Evolutionary conservation across 2,329 filamentous ascomycete genomes (phyloP).

Genomic region (Epichloe baconii): DNA sequence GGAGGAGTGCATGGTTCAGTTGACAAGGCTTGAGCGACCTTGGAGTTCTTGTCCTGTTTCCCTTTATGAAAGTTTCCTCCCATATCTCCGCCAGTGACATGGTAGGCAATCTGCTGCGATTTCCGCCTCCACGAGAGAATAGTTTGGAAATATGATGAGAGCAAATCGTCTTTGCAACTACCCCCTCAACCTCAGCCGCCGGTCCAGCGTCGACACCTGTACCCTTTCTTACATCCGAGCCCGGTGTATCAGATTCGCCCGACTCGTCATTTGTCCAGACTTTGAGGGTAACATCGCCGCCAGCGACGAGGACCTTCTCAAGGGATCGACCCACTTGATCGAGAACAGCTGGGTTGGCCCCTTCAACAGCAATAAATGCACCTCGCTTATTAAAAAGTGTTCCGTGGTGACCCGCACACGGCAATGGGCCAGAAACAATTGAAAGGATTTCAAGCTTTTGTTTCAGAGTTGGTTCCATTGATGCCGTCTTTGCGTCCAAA

Average conservation of each 20-base stretch:
- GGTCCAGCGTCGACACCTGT: neutral
- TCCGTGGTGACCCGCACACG: slow-evolving; percentile 20
- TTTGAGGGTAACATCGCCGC: slow-evolving; percentile 28
- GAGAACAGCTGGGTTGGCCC: slow-evolving; percentile 41
- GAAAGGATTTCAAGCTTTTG: slow-evolving; percentile 67
- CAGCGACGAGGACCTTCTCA: slow-evolving; percentile 43
- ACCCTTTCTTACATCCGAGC: slow-evolving; percentile 1
- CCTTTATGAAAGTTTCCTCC: neutral
- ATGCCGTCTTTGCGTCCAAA: slow-evolving; percentile 21
- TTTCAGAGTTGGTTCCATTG: slow-evolving; percentile 47
- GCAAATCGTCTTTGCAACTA: slow-evolving; percentile 22
- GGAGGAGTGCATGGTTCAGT: slow-evolving; percentile 3
- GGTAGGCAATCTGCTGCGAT: slow-evolving; percentile 53
- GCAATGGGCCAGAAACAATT: slow-evolving; percentile 59
- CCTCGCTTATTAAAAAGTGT: slow-evolving; percentile 43
- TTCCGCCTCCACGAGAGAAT: slow-evolving; percentile 59
- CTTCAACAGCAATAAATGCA: slow-evolving; percentile 72
- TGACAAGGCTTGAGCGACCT: neutral
- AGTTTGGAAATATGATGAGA: slow-evolving; percentile 50
- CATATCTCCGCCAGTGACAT: slow-evolving; percentile 24
- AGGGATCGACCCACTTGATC: slow-evolving; percentile 50
- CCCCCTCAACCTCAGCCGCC: neutral
- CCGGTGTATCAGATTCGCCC: neutral
- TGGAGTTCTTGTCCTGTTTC: slow-evolving; percentile 3
- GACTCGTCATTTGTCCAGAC: slow-evolving; percentile 28